Conservation (phyloP, 2,329 filamentous ascomycete genomes). For the Exserohilum rostratum region DNA sequence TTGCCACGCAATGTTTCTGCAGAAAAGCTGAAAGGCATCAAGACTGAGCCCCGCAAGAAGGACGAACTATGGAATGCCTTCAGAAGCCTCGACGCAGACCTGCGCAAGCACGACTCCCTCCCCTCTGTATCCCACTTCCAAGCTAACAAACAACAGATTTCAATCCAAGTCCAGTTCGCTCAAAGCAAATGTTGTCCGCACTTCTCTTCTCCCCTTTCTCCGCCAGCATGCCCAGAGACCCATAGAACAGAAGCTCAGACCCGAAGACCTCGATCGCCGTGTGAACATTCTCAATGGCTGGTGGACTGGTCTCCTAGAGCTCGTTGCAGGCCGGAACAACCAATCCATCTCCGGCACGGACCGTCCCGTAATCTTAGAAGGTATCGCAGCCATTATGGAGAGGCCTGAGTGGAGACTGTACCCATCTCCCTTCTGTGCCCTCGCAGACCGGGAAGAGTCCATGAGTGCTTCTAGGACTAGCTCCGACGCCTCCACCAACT, state of each 20-base stretch:
- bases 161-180: conserved; percentile 73
- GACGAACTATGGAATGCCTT: conserved; percentile 75
- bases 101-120: conserved; percentile 61
- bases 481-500: conserved; percentile 63
- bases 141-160: conserved; percentile 58
- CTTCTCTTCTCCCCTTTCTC: conserved; percentile 76
- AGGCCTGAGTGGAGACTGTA: conserved; percentile 83
- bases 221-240: conserved; percentile 70
- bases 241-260: conserved; percentile 68
- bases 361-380: conserved; percentile 78
- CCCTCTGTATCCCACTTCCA: neutral
- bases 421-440: conserved; percentile 69
- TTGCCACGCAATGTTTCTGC: conserved; percentile 50
- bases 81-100: conserved; percentile 70
- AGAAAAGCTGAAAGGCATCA: conserved; percentile 50
- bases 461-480: conserved; percentile 56
- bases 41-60: conserved; percentile 59
- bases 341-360: conserved; percentile 85
- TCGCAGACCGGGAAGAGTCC: conserved; percentile 61
- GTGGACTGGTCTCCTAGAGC: conserved; percentile 83
- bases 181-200: conserved; percentile 77
- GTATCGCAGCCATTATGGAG: conserved; percentile 81
- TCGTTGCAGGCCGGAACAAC: conserved; percentile 76
- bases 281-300: conserved; percentile 84
- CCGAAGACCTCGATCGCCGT: conserved; percentile 82